Evolutionary conservation across 2,329 filamentous ascomycete genomes (phyloP).

Genomic region (Aspergillus ochraceus): DNA sequence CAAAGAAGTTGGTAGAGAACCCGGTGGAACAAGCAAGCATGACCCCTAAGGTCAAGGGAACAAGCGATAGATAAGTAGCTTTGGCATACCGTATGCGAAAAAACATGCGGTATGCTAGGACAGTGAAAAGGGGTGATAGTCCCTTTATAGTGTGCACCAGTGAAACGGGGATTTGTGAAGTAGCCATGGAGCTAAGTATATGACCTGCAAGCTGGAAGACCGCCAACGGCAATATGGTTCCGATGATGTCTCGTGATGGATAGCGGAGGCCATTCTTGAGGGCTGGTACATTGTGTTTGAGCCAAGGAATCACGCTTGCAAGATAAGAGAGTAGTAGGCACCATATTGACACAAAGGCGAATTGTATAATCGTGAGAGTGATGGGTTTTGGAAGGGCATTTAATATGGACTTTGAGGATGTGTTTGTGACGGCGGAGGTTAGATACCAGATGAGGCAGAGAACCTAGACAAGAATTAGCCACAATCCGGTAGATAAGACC

Average conservation of each 20-base stretch:
- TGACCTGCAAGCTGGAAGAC: conserved; percentile 92
- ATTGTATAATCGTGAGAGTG: conserved; percentile 89
- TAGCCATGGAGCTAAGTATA: conserved; percentile 89
- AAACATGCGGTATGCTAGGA: conserved; percentile 85
- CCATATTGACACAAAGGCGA: conserved; percentile 85
- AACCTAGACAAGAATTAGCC: conserved; percentile 54
- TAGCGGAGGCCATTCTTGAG: conserved; percentile 80
- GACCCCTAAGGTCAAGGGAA: conserved; percentile 92
- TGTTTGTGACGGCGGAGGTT: conserved; percentile 94
- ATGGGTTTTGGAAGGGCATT: conserved; percentile 88
- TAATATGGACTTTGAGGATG: conserved; percentile 94
- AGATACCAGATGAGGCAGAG: conserved; percentile 92
- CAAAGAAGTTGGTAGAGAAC: conserved; percentile 83
- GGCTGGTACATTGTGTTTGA: conserved; percentile 72
- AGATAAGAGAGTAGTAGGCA: conserved; percentile 79
- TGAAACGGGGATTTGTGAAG: conserved; percentile 91
- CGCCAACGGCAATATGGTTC: conserved; percentile 85
- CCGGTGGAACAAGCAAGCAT: conserved; percentile 94
- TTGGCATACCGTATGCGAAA: conserved; percentile 85
- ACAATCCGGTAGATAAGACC: conserved; percentile 4
- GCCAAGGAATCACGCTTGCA: conserved; percentile 67
- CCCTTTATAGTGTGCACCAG: conserved; percentile 98
- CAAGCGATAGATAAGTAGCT: conserved; percentile 81
- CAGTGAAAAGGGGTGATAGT: conserved; percentile 91
- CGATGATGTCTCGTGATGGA: conserved; percentile 78